Conservation (phyloP, 768 basidiomycete genomes). For the Xerocomellus dryophilus region DNA sequence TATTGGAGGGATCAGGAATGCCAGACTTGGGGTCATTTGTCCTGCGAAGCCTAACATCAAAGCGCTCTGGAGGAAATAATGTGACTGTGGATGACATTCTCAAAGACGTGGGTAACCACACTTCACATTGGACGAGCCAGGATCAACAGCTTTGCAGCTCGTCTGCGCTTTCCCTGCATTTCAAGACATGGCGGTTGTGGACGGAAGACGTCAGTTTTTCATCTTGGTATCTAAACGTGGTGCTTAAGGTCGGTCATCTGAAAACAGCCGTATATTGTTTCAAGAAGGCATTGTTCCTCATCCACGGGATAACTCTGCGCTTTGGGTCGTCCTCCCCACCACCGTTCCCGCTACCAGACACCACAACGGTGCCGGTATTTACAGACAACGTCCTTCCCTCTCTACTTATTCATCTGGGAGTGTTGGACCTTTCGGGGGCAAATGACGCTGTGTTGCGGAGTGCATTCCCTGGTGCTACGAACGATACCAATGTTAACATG, state of each 20-base stretch:
- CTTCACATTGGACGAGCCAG: background rate
- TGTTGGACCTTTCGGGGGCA: slow-evolving; percentile 60
- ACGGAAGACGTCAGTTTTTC: slow-evolving; percentile 51
- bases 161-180: slow-evolving; percentile 79
- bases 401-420: slow-evolving; percentile 71
- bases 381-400: slow-evolving; percentile 83
- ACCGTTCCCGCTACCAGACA: slow-evolving; percentile 63
- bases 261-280: slow-evolving; percentile 76
- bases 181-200: slow-evolving; percentile 67
- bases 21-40: slow-evolving; percentile 74
- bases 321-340: slow-evolving; percentile 55
- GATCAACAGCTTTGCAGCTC: slow-evolving; percentile 44
- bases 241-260: background rate
- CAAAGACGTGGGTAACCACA: slow-evolving; percentile 48
- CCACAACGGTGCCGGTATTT: slow-evolving; percentile 60
- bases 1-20: slow-evolving; percentile 59
- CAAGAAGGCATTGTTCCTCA: slow-evolving; percentile 85
- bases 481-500: slow-evolving; percentile 35
- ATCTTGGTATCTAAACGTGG: slow-evolving; percentile 3
- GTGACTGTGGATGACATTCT: slow-evolving; percentile 56
- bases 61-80: slow-evolving; percentile 27
- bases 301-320: slow-evolving; percentile 64
- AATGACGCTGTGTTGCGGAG: slow-evolving; percentile 39
- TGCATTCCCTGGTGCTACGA: slow-evolving; percentile 49
- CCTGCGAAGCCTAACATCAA: slow-evolving; percentile 56